Percentiles rank a stretch among this genome's conserved stretches.
Conservation (phyloP, 768 basidiomycete species). For the Polyporus arcularius region DNA sequence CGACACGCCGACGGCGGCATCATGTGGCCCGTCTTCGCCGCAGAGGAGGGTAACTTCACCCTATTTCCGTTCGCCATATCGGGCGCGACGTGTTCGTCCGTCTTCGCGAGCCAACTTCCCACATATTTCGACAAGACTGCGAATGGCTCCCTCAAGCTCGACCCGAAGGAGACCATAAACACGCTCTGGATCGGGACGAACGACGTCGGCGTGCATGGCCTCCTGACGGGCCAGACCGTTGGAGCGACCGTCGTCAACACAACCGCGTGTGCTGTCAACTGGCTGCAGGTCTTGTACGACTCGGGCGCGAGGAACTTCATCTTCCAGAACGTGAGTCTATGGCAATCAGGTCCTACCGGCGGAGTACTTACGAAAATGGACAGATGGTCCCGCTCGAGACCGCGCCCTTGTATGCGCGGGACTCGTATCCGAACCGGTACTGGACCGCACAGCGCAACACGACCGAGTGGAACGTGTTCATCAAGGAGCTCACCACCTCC, state of each 20-base stretch:
- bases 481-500: slow-evolving; percentile 32
- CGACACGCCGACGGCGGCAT: slow-evolving; percentile 3
- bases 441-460: slow-evolving; percentile 35
- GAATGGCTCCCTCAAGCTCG: slow-evolving; percentile 42
- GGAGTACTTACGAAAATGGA: background rate
- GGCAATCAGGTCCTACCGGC: background rate
- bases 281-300: slow-evolving; percentile 56
- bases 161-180: slow-evolving; percentile 53
- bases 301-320: slow-evolving; percentile 67
- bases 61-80: slow-evolving; percentile 59
- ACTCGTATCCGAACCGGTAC: slow-evolving; percentile 36
- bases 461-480: slow-evolving; percentile 37
- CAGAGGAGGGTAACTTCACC: slow-evolving; percentile 52
- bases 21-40: slow-evolving; percentile 60
- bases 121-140: slow-evolving; percentile 45
- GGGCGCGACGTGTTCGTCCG: slow-evolving; percentile 63
- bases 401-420: slow-evolving; percentile 31
- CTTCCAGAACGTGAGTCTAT: slow-evolving; percentile 62
- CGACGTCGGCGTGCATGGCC: slow-evolving; percentile 56
- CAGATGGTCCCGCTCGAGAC: slow-evolving; percentile 39
- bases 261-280: slow-evolving; percentile 59
- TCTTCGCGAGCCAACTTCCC: slow-evolving; percentile 62
- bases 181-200: slow-evolving; percentile 67
- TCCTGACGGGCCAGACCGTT: slow-evolving; percentile 52
- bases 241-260: slow-evolving; percentile 60